phyloP scores from a whole-genome alignment of 352 stramenopile genomes.

The Pythium chondricola region DNA sequence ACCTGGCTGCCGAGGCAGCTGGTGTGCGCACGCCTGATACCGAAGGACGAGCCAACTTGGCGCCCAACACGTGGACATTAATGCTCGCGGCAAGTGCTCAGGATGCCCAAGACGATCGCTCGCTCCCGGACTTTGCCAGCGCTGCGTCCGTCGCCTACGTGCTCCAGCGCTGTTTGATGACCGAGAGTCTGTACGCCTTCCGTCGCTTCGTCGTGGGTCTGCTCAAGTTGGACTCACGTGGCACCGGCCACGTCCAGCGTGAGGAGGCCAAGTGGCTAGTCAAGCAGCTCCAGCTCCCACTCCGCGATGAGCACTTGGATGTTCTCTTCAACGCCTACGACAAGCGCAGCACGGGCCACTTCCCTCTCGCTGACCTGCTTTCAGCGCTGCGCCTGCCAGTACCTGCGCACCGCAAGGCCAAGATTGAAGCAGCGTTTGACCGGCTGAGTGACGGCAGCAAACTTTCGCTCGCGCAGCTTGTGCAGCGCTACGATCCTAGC shows the following conservation, averaged over 20 bases:
- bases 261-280: constrained; percentile 65
- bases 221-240: constrained; percentile 29
- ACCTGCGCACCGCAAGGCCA: constrained; percentile 20
- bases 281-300: constrained; percentile 37
- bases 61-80: constrained; percentile 65
- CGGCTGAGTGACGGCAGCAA: constrained; percentile 32
- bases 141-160: constrained; percentile 35
- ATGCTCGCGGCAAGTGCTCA: constrained; percentile 30
- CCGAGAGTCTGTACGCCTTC: constrained; percentile 60
- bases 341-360: constrained; percentile 56
- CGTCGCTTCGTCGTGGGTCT: constrained; percentile 41
- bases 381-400: constrained; percentile 34
- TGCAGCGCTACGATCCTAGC: constrained; percentile 40
- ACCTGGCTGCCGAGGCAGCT: constrained; percentile 48
- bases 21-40: constrained; percentile 66
- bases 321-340: constrained; percentile 67
- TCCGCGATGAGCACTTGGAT: constrained; percentile 74
- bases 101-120: constrained; percentile 41
- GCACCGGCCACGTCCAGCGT: constrained; percentile 50
- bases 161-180: constrained; percentile 43
- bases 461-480: constrained; percentile 41
- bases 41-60: constrained; percentile 37
- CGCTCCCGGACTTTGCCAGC: constrained; percentile 35
- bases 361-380: constrained; percentile 42
- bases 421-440: constrained; percentile 42